Evolutionary conservation across 257 asterid species (phyloP).

Genomic region (Solanum bukasovii): DNA sequence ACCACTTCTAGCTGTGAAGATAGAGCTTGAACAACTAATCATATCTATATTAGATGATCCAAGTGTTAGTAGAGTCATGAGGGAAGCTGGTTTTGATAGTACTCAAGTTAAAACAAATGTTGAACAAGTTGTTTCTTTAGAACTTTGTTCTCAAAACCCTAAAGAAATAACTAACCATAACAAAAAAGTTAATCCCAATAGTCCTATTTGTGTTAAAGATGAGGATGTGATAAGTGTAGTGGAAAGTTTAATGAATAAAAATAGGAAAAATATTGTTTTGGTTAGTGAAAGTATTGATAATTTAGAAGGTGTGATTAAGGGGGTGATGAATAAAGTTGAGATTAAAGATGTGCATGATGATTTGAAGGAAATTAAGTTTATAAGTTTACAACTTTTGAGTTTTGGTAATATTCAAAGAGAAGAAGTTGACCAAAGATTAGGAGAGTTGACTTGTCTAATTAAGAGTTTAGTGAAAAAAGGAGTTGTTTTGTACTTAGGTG

Average conservation of each 20-base stretch:
- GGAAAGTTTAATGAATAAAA: constrained; percentile 18
- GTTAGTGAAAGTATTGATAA: constrained; percentile 48
- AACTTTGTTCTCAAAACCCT: constrained; percentile 16
- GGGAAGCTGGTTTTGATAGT: constrained; percentile 82
- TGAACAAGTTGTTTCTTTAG: constrained; percentile 43
- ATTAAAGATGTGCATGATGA: constrained; percentile 35
- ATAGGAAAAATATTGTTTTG: constrained; percentile 32
- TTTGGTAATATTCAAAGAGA: constrained; percentile 46
- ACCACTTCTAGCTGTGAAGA: constrained; percentile 46
- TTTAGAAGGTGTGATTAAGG: constrained; percentile 36
- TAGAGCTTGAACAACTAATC: constrained; percentile 73
- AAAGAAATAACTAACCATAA: neutral
- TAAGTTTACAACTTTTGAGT: constrained; percentile 40
- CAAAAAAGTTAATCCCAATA: neutral
- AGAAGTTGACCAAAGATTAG: constrained; percentile 51
- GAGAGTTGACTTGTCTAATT: constrained; percentile 43
- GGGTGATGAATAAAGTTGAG: constrained; percentile 47
- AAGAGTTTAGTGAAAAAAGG: constrained; percentile 45
- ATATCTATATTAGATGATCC: constrained; percentile 86
- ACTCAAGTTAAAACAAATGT: constrained; percentile 67
- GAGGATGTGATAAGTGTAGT: constrained; percentile 44
- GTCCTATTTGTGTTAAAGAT: neutral
- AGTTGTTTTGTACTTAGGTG: constrained; percentile 75
- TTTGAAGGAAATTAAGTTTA: constrained; percentile 44
- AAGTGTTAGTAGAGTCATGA: constrained; percentile 89